A percentile compares a stretch with the other conserved stretches of the same genome.
Conservation (phyloP, 2,329 filamentous ascomycete species). For the Epichloe sp. region DNA sequence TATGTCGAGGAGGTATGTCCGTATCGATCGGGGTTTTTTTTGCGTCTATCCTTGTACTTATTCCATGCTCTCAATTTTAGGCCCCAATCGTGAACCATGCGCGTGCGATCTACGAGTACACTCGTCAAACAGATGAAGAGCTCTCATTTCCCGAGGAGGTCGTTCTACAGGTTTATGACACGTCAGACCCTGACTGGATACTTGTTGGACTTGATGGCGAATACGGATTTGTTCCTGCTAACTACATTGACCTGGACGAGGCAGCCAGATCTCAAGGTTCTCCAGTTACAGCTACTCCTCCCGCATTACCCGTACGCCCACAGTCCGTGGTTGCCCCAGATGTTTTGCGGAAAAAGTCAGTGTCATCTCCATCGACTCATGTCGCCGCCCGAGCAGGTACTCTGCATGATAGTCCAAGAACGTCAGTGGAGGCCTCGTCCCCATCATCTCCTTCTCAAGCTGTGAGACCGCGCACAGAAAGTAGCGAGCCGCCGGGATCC, state of each 20-base stretch:
- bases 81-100: constrained; percentile 56
- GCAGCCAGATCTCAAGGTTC: constrained; percentile 28
- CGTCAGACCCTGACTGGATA: constrained; percentile 91
- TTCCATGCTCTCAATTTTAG: constrained; percentile 23
- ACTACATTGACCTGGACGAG: constrained; percentile 73
- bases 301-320: constrained; percentile 32
- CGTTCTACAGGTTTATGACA: constrained; percentile 72
- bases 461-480: constrained; percentile 11
- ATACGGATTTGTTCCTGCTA: constrained; percentile 88
- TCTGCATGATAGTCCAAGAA: constrained; percentile 32
- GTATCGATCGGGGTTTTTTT: no score
- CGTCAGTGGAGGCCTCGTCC: constrained; percentile 16
- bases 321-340: constrained; percentile 20
- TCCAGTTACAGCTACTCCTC: constrained; percentile 22
- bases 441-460: constrained; percentile 15
- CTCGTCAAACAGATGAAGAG: constrained; percentile 93
- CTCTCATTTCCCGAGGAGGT: constrained; percentile 89
- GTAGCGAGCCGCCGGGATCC: constrained; percentile 14
- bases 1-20: constrained; percentile 75
- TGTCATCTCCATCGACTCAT: constrained; percentile 26
- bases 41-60: not conserved
- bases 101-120: constrained; percentile 95
- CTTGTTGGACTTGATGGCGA: constrained; percentile 73
- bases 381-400: constrained; percentile 43
- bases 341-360: constrained; percentile 14